Evolutionary conservation across 2,329 filamentous ascomycete species (phyloP).

Genomic region (Capronia americana): DNA sequence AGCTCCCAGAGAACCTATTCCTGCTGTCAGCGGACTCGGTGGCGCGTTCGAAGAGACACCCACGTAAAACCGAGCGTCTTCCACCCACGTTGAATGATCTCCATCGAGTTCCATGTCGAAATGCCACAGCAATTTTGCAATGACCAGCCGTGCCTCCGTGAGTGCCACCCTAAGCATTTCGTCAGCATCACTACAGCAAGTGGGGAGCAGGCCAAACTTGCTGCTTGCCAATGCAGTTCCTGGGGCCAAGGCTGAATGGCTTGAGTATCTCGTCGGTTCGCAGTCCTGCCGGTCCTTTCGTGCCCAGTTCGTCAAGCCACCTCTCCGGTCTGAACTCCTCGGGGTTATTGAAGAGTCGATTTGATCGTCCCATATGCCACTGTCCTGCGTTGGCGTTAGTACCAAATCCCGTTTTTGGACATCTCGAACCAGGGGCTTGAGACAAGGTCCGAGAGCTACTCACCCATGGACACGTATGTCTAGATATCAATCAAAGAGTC

Average conservation of each 20-base stretch:
- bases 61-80: conserved; percentile 32
- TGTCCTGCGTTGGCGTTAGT: conserved; percentile 4
- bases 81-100: conserved; percentile 26
- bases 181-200: background rate
- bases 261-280: conserved; percentile 22
- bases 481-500: background rate
- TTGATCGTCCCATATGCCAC: conserved; percentile 32
- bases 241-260: conserved; percentile 27
- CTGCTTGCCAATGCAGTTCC: conserved; percentile 30
- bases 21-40: background rate
- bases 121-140: conserved; percentile 26
- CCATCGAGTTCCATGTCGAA: conserved; percentile 30
- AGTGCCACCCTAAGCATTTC: conserved; percentile 8
- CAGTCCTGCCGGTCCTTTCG: conserved; percentile 14
- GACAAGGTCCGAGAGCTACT: background rate
- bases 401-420: background rate
- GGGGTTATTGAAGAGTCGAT: conserved; percentile 22
- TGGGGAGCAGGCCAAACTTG: conserved; percentile 3
- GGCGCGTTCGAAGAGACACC: background rate
- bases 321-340: conserved; percentile 28
- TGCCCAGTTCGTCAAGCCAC: conserved; percentile 19
- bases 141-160: conserved; percentile 23
- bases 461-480: conserved; percentile 32
- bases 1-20: conserved; percentile 28
- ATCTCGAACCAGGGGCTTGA: background rate